Evolutionary conservation across 2,329 filamentous ascomycete genomes (phyloP).

Genomic region (Hymenoscyphus salicellus): DNA sequence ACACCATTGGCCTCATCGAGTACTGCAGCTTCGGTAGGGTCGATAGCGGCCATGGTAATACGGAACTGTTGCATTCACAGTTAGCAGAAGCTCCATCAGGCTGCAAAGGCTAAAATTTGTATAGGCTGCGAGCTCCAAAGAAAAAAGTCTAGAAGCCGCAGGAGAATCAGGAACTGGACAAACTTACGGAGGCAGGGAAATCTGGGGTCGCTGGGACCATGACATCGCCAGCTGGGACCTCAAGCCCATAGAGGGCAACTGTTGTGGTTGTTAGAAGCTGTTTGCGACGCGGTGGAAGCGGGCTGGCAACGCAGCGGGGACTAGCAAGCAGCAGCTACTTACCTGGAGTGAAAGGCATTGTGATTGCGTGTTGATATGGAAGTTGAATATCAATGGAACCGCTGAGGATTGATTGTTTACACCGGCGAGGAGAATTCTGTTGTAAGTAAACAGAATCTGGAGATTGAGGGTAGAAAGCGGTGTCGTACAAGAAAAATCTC

Average conservation of each 20-base stretch:
- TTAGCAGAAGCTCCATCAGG: conserved; percentile 17
- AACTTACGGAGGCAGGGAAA: conserved; percentile 78
- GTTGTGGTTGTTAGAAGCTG: conserved; percentile 37
- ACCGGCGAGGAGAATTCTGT: neutral
- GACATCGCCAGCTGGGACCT: conserved; percentile 81
- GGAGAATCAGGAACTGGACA: neutral
- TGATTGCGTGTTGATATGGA: conserved; percentile 23
- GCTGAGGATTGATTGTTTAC: neutral
- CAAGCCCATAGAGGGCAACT: conserved; percentile 87
- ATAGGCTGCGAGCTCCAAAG: neutral
- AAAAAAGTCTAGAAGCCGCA: neutral
- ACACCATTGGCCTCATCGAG: conserved; percentile 60
- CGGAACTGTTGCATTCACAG: conserved; percentile 63
- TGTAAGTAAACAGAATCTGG: conserved; percentile 2
- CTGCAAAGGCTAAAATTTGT: neutral
- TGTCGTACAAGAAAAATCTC: conserved; percentile 6
- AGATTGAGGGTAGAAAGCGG: conserved; percentile 5
- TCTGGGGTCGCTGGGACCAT: conserved; percentile 76
- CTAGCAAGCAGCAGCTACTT: conserved; percentile 14
- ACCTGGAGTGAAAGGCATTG: conserved; percentile 55
- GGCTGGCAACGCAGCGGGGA: neutral
- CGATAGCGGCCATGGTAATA: conserved; percentile 97
- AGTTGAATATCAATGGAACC: neutral
- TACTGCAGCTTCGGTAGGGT: conserved; percentile 70
- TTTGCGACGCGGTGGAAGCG: conserved; percentile 1